These are phyloP conservation scores for Azolla pinnata DNA, from an alignment of 75 land plant species.

Conservation along the genomic window DNA sequence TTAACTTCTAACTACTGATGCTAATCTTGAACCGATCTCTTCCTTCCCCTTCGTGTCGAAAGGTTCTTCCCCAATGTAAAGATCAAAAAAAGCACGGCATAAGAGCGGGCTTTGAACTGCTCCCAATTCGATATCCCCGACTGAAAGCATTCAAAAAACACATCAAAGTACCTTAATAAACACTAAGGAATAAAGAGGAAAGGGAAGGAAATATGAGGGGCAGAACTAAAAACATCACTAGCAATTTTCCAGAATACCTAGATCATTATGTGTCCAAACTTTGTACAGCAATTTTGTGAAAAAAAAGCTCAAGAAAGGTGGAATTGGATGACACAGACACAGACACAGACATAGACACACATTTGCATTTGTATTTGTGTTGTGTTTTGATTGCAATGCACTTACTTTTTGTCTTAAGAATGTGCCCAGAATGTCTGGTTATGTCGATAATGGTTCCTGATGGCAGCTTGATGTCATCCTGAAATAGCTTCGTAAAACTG, in stretches of 20 bases:
- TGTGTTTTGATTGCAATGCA: too few relatives aligned
- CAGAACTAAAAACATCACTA: background rate
- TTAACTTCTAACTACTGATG: constrained; percentile 28
- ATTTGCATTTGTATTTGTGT: too few relatives aligned
- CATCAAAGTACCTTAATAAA: too few relatives aligned
- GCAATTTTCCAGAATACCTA: too few relatives aligned
- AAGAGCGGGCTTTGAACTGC: constrained; percentile 74
- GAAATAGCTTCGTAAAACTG: constrained; percentile 84
- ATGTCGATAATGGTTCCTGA: constrained; percentile 73
- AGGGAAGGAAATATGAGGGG: constrained; percentile 1
- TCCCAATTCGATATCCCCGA: constrained; percentile 81
- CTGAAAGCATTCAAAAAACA: too few relatives aligned
- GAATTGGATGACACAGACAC: too few relatives aligned
- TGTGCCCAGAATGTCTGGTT: constrained; percentile 59
- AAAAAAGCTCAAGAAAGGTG: background rate
- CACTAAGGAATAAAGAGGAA: too few relatives aligned
- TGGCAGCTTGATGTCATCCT: constrained; percentile 85
- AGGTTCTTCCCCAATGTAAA: constrained; percentile 88
- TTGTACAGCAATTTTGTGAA: too few relatives aligned
- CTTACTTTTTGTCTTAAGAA: constrained; percentile 79
- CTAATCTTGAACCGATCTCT: constrained; percentile 38
- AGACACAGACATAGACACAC: too few relatives aligned
- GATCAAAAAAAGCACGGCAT: constrained; percentile 69
- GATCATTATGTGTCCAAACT: too few relatives aligned
- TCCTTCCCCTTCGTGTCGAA: constrained; percentile 75